These are phyloP conservation scores for Phyllachora maydis DNA, from an alignment of 2,329 filamentous ascomycete genomes.

Conservation along the genomic window DNA sequence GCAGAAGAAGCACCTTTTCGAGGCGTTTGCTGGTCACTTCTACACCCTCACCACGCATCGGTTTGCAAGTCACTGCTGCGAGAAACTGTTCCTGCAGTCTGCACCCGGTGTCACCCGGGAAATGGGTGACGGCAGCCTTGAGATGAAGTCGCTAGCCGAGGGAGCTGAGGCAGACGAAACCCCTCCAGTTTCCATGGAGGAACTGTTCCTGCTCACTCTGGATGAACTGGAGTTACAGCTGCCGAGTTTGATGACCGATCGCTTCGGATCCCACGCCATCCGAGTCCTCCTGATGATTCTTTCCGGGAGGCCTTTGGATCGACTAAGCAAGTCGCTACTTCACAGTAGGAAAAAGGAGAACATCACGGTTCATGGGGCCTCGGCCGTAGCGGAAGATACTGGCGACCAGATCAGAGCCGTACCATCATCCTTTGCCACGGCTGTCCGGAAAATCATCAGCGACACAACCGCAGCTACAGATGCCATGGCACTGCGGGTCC, in stretches of 20 bases:
- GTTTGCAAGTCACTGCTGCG: slow-evolving; percentile 93
- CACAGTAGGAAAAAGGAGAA: slow-evolving; percentile 89
- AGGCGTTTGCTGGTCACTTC: slow-evolving; percentile 72
- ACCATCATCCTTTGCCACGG: slow-evolving; percentile 56
- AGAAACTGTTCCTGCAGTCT: slow-evolving; percentile 72
- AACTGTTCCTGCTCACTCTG: slow-evolving; percentile 62
- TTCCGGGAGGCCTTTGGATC: slow-evolving; percentile 61
- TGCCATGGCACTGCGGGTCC: slow-evolving; percentile 56
- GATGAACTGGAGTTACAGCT: slow-evolving; percentile 78
- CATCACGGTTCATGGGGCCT: slow-evolving; percentile 38
- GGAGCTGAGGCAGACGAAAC: slow-evolving; percentile 14
- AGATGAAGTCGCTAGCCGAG: no score
- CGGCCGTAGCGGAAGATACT: slow-evolving; percentile 24
- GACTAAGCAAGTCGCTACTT: slow-evolving; percentile 49
- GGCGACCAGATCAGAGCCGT: slow-evolving; percentile 32
- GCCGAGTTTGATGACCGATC: slow-evolving; percentile 65
- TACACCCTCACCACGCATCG: slow-evolving; percentile 80
- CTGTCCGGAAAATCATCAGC: slow-evolving; percentile 62
- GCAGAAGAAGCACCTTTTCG: slow-evolving; percentile 76
- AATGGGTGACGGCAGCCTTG: slow-evolving; percentile 29
- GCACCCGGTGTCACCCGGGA: slow-evolving; percentile 64
- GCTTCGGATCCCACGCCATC: slow-evolving; percentile 78
- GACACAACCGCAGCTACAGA: slow-evolving; percentile 60
- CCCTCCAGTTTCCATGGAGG: slow-evolving; percentile 52
- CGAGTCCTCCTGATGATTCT: slow-evolving; percentile 72